Evolutionary conservation across 1,139 yeast species (phyloP), one percentile per base, ranked within the genome.

Genomic region (Scheffersomyces quercinus): DNA sequence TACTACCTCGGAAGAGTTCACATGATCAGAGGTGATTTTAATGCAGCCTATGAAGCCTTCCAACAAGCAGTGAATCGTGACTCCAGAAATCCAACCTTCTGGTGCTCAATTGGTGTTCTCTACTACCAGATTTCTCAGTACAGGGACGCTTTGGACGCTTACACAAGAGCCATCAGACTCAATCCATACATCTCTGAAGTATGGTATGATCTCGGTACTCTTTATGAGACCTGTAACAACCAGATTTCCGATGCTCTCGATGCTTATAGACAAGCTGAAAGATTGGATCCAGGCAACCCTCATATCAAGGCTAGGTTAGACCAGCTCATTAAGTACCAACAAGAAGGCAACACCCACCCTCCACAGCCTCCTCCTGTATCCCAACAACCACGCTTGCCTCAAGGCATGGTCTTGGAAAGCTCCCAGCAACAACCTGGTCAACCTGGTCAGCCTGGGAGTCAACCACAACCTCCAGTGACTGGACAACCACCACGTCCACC

Each of bases 51-150:
- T 66, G 98, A 93, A 62, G 95, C 98, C 0, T 93, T 93, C 78
- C 99, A 93, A 70, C 98, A 91, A 64, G 99, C 99, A 6, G 99
- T 93, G 44, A 93, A 93, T 65, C 81, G 97, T 49, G 99, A 93
- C 64, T 86, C 95, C 29, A 79, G 97, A 61, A 93, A 93, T 64
- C 98, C 99, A 45, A 93, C 97, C 2, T 93, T 93, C 71, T 93
- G 99, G 99, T 93, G 99, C 65, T 89, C 97, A 28, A 93, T 93
- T 60, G 99, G 99, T 63, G 98, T 93, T 9, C 76, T 93, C 48
- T 93, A 93, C 70, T 93, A 91, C 66, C 97, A 93, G 67, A 91
- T 93, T 49, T 83, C 95, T 44, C 99, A 93, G 68, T 93, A 88
- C 69, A 80, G 97, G 45, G 99, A 93, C 63, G 99, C 99, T 4